Percentiles rank a stretch among this genome's conserved stretches.
Conservation (phyloP, 495 filamentous ascomycete species). For the Physcia stellaris region DNA sequence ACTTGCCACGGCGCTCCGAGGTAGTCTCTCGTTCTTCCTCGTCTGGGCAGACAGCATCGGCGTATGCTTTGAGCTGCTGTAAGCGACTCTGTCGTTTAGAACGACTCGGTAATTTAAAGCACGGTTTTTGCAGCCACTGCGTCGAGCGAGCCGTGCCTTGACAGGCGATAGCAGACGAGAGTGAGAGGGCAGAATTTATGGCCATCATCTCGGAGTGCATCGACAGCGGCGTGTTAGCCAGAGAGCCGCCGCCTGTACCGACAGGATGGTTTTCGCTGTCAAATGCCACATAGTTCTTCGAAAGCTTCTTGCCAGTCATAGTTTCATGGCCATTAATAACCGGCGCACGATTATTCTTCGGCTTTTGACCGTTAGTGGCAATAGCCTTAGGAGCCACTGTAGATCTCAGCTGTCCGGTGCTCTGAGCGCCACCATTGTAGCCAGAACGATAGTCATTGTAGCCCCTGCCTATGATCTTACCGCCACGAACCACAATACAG, state of each 20-base stretch:
- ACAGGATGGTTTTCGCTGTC: not conserved
- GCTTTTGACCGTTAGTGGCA: conserved; percentile 19
- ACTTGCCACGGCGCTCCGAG: conserved; percentile 16
- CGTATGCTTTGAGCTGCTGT: conserved; percentile 30
- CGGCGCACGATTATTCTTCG: conserved; percentile 22
- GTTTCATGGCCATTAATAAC: no score
- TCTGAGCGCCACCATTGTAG: conserved; percentile 34
- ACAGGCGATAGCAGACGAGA: conserved; percentile 27
- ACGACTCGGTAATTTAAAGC: conserved; percentile 33
- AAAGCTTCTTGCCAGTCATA: not conserved
- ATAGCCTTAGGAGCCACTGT: conserved; percentile 14
- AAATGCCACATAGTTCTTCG: not conserved
- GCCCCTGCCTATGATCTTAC: conserved; percentile 36
- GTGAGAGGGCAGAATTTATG: conserved; percentile 33
- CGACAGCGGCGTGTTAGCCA: conserved; percentile 27
- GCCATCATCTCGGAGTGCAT: conserved; percentile 47
- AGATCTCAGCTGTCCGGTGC: conserved; percentile 26
- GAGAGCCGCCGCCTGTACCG: not conserved
- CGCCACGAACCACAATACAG: conserved; percentile 35
- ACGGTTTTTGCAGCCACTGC: conserved; percentile 27
- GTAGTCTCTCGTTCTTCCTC: conserved; percentile 13
- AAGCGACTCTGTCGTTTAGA: conserved; percentile 30
- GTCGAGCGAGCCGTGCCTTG: conserved; percentile 20
- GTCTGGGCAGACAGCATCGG: conserved; percentile 25
- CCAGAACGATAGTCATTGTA: conserved; percentile 34